These are phyloP conservation scores for Hortiboletus rubellus DNA, from an alignment of 1,284 basidiomycete species.

Conservation along the genomic window DNA sequence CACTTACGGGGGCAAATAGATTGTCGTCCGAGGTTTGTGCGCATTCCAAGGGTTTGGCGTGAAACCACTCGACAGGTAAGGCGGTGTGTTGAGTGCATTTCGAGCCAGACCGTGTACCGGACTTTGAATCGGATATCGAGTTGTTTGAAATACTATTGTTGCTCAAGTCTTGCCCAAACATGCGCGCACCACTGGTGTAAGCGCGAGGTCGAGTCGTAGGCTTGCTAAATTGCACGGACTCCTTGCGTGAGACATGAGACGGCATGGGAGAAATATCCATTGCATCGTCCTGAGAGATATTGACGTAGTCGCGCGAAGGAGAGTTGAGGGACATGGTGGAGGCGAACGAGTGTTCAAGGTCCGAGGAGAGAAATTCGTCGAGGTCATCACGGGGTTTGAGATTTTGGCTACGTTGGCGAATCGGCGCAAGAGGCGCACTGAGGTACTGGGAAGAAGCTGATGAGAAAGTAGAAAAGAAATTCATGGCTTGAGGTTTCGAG, in stretches of 20 bases:
- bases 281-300: conserved; percentile 51
- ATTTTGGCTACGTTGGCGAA: conserved; percentile 48
- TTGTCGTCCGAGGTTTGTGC: conserved; percentile 30
- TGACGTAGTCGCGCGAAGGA: conserved; percentile 49
- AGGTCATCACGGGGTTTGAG: conserved; percentile 48
- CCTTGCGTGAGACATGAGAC: conserved; percentile 32
- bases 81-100: conserved; percentile 60
- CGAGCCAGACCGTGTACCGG: conserved; percentile 41
- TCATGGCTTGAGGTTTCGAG: conserved; percentile 43
- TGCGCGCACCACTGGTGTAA: conserved; percentile 57
- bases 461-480: conserved; percentile 45
- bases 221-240: conserved; percentile 30
- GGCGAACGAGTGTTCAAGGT: conserved; percentile 77
- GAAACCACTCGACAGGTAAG: conserved; percentile 64
- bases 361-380: conserved; percentile 67
- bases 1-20: conserved; percentile 35
- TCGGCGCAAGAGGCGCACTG: conserved; percentile 49
- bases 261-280: conserved; percentile 82
- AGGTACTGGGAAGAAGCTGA: conserved; percentile 48
- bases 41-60: conserved; percentile 21
- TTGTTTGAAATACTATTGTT: conserved; percentile 39
- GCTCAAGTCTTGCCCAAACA: conserved; percentile 73
- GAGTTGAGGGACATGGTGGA: conserved; percentile 77
- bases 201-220: conserved; percentile 52
- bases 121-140: conserved; percentile 32